phyloP scores from a whole-genome alignment of 352 stramenopile species.

The Phytophthora pseudosyringae region DNA sequence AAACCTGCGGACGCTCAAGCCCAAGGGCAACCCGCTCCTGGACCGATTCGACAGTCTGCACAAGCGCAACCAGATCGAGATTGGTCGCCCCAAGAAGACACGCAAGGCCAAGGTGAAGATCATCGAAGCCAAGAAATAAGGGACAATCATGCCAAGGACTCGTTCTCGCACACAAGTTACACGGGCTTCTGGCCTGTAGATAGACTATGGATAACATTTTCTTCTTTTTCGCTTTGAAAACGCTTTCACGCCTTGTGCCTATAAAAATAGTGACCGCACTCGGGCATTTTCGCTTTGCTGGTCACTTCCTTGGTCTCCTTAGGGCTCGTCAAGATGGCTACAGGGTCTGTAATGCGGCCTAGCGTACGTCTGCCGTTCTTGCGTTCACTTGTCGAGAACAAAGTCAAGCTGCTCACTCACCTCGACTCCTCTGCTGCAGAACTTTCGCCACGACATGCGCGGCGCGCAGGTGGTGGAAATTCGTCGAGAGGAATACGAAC shows the following conservation, averaged over 20 bases:
- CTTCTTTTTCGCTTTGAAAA: slow-evolving; percentile 15
- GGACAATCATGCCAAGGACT: slow-evolving; percentile 2
- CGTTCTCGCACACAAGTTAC: slow-evolving; percentile 15
- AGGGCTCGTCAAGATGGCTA: slow-evolving; percentile 18
- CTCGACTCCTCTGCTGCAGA: slow-evolving; percentile 35
- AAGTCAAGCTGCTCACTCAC: neutral
- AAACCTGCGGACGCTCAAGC: slow-evolving; percentile 78
- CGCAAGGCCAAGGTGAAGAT: slow-evolving; percentile 82
- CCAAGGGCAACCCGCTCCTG: slow-evolving; percentile 80
- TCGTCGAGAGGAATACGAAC: slow-evolving; percentile 72
- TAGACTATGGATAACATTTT: slow-evolving; percentile 34
- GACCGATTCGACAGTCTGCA: slow-evolving; percentile 89
- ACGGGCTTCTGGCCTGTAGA: slow-evolving; percentile 30
- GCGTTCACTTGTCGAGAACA: neutral
- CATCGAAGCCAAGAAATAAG: slow-evolving; percentile 83
- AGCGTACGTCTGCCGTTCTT: slow-evolving; percentile 41
- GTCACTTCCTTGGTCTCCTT: neutral
- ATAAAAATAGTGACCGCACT: slow-evolving; percentile 35
- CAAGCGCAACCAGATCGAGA: slow-evolving; percentile 88
- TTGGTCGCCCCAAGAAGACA: slow-evolving; percentile 66
- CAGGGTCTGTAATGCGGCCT: slow-evolving; percentile 67
- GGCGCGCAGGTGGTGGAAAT: slow-evolving; percentile 74
- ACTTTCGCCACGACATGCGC: slow-evolving; percentile 71
- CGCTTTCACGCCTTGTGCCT: neutral
- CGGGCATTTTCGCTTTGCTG: slow-evolving; percentile 7